These are phyloP conservation scores for Starmera caribaea DNA, from an alignment of 805 yeast genomes.

Conservation along the genomic window DNA sequence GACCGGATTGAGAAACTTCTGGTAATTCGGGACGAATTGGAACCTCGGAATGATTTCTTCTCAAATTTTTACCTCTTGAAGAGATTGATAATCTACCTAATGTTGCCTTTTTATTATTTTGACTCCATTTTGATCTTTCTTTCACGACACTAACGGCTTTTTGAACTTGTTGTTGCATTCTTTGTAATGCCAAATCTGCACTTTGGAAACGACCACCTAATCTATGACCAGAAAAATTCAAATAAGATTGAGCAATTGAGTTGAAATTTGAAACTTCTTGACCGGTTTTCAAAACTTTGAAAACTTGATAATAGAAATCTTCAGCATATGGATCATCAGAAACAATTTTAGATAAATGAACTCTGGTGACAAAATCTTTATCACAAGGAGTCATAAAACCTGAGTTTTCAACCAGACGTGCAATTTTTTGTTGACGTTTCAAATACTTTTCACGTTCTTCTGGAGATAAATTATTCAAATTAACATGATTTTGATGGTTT, in stretches of 20 bases:
- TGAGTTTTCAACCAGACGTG: slow-evolving; percentile 67
- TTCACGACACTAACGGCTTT: slow-evolving; percentile 93
- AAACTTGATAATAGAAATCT: slow-evolving; percentile 93
- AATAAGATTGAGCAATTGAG: slow-evolving; percentile 85
- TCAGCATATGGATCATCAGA: slow-evolving; percentile 96
- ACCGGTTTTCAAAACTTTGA: slow-evolving; percentile 58
- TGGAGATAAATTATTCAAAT: slow-evolving; percentile 40
- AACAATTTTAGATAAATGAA: slow-evolving; percentile 90
- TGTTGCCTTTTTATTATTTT: slow-evolving; percentile 65
- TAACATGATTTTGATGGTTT: slow-evolving; percentile 17
- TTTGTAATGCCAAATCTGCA: slow-evolving; percentile 84
- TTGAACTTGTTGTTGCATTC: slow-evolving; percentile 97
- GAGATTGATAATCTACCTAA: slow-evolving; percentile 78
- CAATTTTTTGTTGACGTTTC: slow-evolving; percentile 64
- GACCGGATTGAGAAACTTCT: slow-evolving; percentile 21
- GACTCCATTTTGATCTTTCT: slow-evolving; percentile 65
- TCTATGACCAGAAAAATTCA: slow-evolving; percentile 87
- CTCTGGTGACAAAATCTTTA: slow-evolving; percentile 88
- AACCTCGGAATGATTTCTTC: slow-evolving; percentile 75
- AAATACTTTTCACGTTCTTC: slow-evolving; percentile 64
- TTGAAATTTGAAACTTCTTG: slow-evolving; percentile 43
- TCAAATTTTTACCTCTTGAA: slow-evolving; percentile 65
- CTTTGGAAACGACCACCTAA: slow-evolving; percentile 76
- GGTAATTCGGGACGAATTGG: slow-evolving; percentile 36
- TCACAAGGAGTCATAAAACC: slow-evolving; percentile 97